These are phyloP conservation scores for Dendrobium officinale DNA, from an alignment of 106 monocot species.

Conservation along the genomic window DNA sequence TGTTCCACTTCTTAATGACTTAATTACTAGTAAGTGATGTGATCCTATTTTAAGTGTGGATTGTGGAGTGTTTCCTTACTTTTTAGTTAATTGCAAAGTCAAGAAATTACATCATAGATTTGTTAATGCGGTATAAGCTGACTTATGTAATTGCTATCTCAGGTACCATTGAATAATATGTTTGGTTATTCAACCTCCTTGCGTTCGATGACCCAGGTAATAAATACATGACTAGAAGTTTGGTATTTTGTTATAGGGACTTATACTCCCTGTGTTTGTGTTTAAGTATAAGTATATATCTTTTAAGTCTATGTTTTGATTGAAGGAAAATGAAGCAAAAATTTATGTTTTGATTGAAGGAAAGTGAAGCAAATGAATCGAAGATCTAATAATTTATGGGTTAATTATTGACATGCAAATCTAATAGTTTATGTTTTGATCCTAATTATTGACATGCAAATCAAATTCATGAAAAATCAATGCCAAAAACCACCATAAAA, in stretches of 20 bases:
- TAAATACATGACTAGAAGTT: background rate
- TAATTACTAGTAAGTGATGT: background rate
- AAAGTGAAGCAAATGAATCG: background rate
- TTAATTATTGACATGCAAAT: background rate
- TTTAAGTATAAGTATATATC: background rate
- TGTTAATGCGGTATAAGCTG: background rate
- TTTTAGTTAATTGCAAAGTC: background rate
- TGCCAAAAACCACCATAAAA: too few species aligned
- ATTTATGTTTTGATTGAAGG: background rate
- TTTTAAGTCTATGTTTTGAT: background rate
- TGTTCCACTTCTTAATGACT: background rate
- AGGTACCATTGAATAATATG: slow-evolving; percentile 99
- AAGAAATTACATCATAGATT: background rate
- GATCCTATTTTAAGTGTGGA: background rate
- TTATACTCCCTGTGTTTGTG: background rate
- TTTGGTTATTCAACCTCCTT: slow-evolving; percentile 92
- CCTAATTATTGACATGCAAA: too few species aligned
- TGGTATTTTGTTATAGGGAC: background rate
- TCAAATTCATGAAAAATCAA: too few species aligned
- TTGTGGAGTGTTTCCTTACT: background rate
- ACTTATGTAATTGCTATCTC: slow-evolving; percentile 9
- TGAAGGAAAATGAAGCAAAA: background rate
- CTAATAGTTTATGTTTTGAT: too few species aligned
- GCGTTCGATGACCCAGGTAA: slow-evolving; percentile 97
- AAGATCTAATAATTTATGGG: background rate